Evolutionary conservation across 805 yeast genomes (phyloP).

Genomic region (Myxozyma sirexii): DNA sequence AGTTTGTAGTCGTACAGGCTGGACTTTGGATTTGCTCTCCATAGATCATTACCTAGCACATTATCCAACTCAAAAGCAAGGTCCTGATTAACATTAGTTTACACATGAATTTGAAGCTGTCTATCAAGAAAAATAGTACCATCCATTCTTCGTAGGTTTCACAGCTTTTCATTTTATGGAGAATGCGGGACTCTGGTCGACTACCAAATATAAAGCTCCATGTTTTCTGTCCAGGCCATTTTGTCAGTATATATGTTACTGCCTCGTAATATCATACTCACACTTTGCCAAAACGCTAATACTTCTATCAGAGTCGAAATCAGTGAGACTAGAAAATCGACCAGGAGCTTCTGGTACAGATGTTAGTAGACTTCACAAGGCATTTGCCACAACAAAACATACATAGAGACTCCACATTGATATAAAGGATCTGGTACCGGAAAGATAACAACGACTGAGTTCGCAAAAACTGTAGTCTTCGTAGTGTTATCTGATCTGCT

Average conservation of each 20-base stretch:
- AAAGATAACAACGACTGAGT: too few species aligned
- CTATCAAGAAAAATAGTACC: constrained; percentile 23
- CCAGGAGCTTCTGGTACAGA: neutral
- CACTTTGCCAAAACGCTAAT: constrained; percentile 16
- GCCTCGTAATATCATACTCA: too few species aligned
- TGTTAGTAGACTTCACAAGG: neutral
- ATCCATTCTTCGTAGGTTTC: constrained; percentile 74
- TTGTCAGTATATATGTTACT: too few species aligned
- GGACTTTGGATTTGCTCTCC: constrained; percentile 66
- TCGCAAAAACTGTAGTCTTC: too few species aligned
- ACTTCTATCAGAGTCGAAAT: constrained; percentile 9
- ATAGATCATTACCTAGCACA: constrained; percentile 46
- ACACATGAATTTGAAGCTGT: too few species aligned
- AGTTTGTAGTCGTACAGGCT: constrained; percentile 81
- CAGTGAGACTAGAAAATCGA: constrained; percentile 1
- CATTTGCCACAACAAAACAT: neutral
- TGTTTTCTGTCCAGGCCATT: too few species aligned
- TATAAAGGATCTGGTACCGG: neutral
- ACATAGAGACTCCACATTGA: neutral
- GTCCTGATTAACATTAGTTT: constrained; percentile 20
- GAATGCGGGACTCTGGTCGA: constrained; percentile 49
- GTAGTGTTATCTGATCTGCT: too few species aligned
- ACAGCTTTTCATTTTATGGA: constrained; percentile 55
- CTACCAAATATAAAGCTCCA: constrained; percentile 41
- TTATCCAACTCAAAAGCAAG: constrained; percentile 50